phyloP scores from a whole-genome alignment of 2,329 filamentous ascomycete species.

The Waltergamsia citrina region DNA sequence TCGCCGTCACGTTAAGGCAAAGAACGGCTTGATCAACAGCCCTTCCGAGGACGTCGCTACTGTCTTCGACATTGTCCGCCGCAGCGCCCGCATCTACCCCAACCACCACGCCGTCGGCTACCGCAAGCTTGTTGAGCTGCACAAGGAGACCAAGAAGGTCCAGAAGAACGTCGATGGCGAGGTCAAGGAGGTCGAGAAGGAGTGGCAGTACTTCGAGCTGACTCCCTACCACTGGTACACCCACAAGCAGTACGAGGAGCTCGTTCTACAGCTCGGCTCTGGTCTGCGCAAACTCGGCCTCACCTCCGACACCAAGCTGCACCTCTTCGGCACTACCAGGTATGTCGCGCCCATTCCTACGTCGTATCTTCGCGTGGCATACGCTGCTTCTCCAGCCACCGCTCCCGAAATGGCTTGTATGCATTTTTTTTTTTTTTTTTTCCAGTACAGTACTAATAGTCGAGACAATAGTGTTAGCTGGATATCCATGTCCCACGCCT shows the following conservation, averaged over 20 bases:
- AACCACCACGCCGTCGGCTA: constrained; percentile 59
- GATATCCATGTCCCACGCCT: constrained; percentile 69
- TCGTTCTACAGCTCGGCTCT: constrained; percentile 58
- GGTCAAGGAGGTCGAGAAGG: constrained; percentile 73
- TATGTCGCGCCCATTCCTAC: too few relatives aligned
- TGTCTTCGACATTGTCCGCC: constrained; percentile 68
- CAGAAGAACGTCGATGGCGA: constrained; percentile 81
- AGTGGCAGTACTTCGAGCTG: constrained; percentile 86
- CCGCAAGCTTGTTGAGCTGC: constrained; percentile 65
- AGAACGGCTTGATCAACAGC: constrained; percentile 56
- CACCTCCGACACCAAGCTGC: constrained; percentile 56
- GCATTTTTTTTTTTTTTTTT: too few relatives aligned
- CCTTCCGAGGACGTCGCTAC: constrained; percentile 65
- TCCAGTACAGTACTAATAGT: constrained; percentile 1
- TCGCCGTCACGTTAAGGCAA: constrained; percentile 61
- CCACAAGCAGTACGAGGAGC: constrained; percentile 69
- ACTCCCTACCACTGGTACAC: constrained; percentile 67
- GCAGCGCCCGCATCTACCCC: constrained; percentile 53
- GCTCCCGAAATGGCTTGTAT: too few relatives aligned
- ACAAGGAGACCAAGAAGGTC: constrained; percentile 80
- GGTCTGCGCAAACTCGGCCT: constrained; percentile 70
- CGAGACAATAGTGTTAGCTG: constrained; percentile 56
- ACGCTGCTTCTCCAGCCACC: too few relatives aligned
- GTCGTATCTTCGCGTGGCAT: too few relatives aligned
- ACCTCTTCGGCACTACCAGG: constrained; percentile 80